Evolutionary conservation across 768 basidiomycete species (phyloP).

Genomic region (Saitozyma podzolica): DNA sequence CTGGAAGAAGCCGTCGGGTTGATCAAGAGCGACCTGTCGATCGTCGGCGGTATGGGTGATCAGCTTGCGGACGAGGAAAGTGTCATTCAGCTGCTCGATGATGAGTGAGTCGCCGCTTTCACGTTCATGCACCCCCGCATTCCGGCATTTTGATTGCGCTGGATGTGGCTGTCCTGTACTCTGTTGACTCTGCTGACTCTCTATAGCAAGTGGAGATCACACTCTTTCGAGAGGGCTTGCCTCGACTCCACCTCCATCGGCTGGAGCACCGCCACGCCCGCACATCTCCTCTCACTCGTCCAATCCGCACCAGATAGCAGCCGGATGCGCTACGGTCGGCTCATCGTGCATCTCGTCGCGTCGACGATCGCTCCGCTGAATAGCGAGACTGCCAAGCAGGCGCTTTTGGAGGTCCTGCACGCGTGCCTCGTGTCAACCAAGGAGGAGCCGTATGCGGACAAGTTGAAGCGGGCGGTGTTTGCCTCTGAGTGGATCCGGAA

Average conservation of each 20-base stretch:
- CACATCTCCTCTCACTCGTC: too few relatives aligned
- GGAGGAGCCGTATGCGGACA: too few relatives aligned
- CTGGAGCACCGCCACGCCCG: too few relatives aligned
- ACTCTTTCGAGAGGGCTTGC: slow-evolving; percentile 9
- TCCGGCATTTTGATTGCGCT: too few relatives aligned
- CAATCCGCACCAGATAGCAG: not conserved
- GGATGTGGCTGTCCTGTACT: too few relatives aligned
- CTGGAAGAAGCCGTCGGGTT: slow-evolving; percentile 21
- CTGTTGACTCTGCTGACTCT: too few relatives aligned
- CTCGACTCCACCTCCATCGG: not conserved
- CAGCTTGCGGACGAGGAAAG: not conserved
- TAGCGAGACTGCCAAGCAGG: too few relatives aligned
- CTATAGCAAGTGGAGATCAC: slow-evolving; percentile 1
- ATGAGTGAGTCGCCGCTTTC: slow-evolving; percentile 10
- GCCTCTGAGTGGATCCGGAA: not conserved
- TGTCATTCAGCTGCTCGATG: slow-evolving; percentile 12
- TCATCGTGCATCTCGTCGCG: slow-evolving; percentile 10
- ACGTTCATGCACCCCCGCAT: too few relatives aligned
- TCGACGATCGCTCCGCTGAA: not conserved
- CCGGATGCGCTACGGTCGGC: slow-evolving; percentile 4
- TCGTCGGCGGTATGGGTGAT: not conserved
- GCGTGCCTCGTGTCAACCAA: too few relatives aligned
- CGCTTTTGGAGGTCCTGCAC: too few relatives aligned
- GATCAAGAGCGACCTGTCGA: slow-evolving; percentile 23
- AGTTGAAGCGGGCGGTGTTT: not conserved